A percentile compares a stretch with the other conserved stretches of the same genome.
Evolutionary conservation across 2,329 filamentous ascomycete genomes (phyloP).

Genomic region (Penicillium sp.): DNA sequence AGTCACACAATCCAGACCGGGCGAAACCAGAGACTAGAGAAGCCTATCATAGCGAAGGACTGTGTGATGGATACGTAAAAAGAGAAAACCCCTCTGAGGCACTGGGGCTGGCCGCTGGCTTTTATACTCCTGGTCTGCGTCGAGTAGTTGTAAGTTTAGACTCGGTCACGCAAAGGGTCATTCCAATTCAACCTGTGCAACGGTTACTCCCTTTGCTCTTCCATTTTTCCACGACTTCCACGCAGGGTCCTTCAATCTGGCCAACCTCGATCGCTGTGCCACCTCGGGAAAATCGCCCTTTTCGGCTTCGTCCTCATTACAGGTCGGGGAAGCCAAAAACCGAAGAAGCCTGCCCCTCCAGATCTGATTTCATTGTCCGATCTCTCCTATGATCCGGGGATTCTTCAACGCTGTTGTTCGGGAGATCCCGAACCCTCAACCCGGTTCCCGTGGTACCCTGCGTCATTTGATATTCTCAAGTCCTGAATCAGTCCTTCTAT

Average conservation of each 20-base stretch:
- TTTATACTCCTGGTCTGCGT: conserved; percentile 2
- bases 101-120: neutral
- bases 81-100: neutral
- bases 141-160: neutral
- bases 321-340: conserved; percentile 13
- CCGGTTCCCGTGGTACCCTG: neutral
- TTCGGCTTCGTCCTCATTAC: conserved; percentile 9
- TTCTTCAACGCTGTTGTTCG: neutral
- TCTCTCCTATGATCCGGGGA: neutral
- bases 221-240: conserved; percentile 1
- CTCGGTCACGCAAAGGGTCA: neutral
- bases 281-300: conserved; percentile 20
- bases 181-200: conserved; percentile 8
- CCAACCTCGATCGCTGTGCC: conserved; percentile 20
- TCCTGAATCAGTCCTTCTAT: neutral
- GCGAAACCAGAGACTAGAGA: conserved; percentile 1
- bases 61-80: conserved; percentile 18
- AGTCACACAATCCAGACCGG: conserved; percentile 19
- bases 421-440: conserved; percentile 9
- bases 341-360: conserved; percentile 6
- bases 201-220: conserved; percentile 9
- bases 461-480: neutral
- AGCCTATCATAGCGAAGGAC: conserved; percentile 13
- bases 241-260: conserved; percentile 19
- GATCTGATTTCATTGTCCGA: conserved; percentile 6